These are phyloP conservation scores for Psilocybe tampanensis DNA, from an alignment of 768 basidiomycete genomes.

Conservation along the genomic window DNA sequence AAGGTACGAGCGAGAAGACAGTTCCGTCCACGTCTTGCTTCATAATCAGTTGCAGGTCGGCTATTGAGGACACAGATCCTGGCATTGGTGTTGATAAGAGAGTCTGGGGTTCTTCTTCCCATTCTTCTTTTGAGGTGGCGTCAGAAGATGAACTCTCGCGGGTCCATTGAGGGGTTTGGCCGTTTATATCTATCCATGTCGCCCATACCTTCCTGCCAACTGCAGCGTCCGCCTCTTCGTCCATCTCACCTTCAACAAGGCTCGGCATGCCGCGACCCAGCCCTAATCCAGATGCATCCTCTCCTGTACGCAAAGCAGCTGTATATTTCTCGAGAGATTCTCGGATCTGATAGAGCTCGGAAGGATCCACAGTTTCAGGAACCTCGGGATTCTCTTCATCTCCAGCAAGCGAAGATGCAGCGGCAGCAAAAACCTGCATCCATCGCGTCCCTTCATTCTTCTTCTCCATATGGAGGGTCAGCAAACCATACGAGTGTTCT, in stretches of 20 bases:
- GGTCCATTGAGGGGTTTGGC: slow-evolving; percentile 45
- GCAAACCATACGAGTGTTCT: slow-evolving; percentile 63
- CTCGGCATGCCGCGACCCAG: slow-evolving; percentile 75
- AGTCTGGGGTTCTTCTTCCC: slow-evolving; percentile 40
- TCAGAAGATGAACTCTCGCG: slow-evolving; percentile 4
- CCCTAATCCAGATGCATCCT: slow-evolving; percentile 64
- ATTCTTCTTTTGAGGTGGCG: slow-evolving; percentile 15
- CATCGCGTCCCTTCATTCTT: slow-evolving; percentile 81
- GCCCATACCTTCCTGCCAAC: slow-evolving; percentile 67
- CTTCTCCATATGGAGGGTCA: slow-evolving; percentile 89
- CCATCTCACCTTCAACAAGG: slow-evolving; percentile 86
- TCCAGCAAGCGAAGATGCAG: slow-evolving; percentile 37
- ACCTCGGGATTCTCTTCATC: slow-evolving; percentile 63
- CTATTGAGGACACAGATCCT: slow-evolving; percentile 32
- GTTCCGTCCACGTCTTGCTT: slow-evolving; percentile 79
- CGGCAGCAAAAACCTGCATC: slow-evolving; percentile 79
- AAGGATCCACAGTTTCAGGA: slow-evolving; percentile 86
- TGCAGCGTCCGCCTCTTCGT: slow-evolving; percentile 82
- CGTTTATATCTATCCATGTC: slow-evolving; percentile 67
- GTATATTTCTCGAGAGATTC: slow-evolving; percentile 91
- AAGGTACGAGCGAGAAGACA: slow-evolving; percentile 49
- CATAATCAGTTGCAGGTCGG: slow-evolving; percentile 50
- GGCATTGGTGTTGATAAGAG: slow-evolving; percentile 78
- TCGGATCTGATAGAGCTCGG: slow-evolving; percentile 75
- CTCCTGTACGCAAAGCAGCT: slow-evolving; percentile 53